Percentiles rank a stretch among this genome's conserved stretches.
Evolutionary conservation across 768 basidiomycete species (phyloP).

Genomic region (Thelephora aurantiotincta): DNA sequence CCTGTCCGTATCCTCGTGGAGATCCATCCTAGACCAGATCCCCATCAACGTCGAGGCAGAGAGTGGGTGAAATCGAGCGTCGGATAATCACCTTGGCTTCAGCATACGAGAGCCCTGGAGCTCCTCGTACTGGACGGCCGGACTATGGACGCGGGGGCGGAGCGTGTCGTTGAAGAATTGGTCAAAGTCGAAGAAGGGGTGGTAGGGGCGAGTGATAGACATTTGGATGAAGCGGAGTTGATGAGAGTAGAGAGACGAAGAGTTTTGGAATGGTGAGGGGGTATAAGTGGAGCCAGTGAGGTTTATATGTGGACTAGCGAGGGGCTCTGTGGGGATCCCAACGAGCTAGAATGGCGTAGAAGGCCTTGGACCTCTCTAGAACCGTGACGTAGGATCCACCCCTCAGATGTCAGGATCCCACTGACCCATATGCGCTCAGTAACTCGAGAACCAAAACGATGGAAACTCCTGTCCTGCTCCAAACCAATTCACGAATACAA

Average conservation of each 20-base stretch:
- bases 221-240: conserved; percentile 9
- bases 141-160: conserved; percentile 7
- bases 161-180: conserved; percentile 28
- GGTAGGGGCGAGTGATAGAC: conserved; percentile 23
- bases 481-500: too few relatives aligned
- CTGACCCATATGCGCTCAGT: too few relatives aligned
- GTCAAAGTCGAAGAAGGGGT: conserved; percentile 28
- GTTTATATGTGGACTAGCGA: too few relatives aligned
- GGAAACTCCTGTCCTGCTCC: too few relatives aligned
- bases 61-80: not conserved
- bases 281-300: not conserved
- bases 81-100: conserved; percentile 8
- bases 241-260: too few relatives aligned
- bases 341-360: too few relatives aligned
- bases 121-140: not conserved
- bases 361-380: too few relatives aligned
- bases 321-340: too few relatives aligned
- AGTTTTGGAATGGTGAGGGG: not conserved
- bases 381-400: too few relatives aligned
- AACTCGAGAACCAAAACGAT: too few relatives aligned
- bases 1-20: conserved; percentile 28
- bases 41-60: not conserved
- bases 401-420: too few relatives aligned
- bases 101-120: conserved; percentile 2
- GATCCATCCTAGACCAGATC: conserved; percentile 23